Conservation (phyloP, 352 stramenopile genomes). For the Globisporangium paroecandrum region DNA sequence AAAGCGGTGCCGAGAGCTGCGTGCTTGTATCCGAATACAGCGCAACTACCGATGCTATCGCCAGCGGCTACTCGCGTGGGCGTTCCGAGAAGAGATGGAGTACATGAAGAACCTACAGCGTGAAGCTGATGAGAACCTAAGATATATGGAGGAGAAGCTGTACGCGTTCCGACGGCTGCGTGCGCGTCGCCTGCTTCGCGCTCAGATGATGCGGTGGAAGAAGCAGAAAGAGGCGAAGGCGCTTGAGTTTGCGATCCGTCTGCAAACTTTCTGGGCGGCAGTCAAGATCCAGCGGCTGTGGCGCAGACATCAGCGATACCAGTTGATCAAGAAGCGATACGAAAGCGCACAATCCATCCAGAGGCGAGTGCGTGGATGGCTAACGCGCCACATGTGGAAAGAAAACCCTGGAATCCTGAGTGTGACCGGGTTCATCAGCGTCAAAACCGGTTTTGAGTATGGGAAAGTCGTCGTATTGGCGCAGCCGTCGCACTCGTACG, state of each 20-base stretch:
- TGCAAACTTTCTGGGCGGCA: slow-evolving; percentile 43
- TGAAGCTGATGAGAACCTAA: slow-evolving; percentile 38
- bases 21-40: slow-evolving; percentile 40
- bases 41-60: slow-evolving; percentile 57
- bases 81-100: slow-evolving; percentile 50
- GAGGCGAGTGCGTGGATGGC: slow-evolving; percentile 51
- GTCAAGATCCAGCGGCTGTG: slow-evolving; percentile 66
- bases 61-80: slow-evolving; percentile 47
- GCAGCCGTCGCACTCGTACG: slow-evolving; percentile 48
- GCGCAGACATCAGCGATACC: slow-evolving; percentile 43
- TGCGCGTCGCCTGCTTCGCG: slow-evolving; percentile 43
- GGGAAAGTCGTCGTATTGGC: slow-evolving; percentile 37
- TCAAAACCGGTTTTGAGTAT: slow-evolving; percentile 43
- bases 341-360: slow-evolving; percentile 47
- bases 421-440: slow-evolving; percentile 36
- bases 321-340: slow-evolving; percentile 47
- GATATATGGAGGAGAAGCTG: slow-evolving; percentile 46
- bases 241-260: slow-evolving; percentile 26
- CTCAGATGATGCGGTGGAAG: slow-evolving; percentile 43
- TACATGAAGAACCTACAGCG: slow-evolving; percentile 48
- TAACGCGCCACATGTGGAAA: slow-evolving; percentile 67
- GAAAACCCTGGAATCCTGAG: slow-evolving; percentile 49
- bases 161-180: slow-evolving; percentile 42
- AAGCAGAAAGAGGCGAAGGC: slow-evolving; percentile 27
- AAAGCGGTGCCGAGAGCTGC: slow-evolving; percentile 30